Conservation (phyloP, 2,329 filamentous ascomycete genomes). For the Gaeumannomyces tritici region DNA sequence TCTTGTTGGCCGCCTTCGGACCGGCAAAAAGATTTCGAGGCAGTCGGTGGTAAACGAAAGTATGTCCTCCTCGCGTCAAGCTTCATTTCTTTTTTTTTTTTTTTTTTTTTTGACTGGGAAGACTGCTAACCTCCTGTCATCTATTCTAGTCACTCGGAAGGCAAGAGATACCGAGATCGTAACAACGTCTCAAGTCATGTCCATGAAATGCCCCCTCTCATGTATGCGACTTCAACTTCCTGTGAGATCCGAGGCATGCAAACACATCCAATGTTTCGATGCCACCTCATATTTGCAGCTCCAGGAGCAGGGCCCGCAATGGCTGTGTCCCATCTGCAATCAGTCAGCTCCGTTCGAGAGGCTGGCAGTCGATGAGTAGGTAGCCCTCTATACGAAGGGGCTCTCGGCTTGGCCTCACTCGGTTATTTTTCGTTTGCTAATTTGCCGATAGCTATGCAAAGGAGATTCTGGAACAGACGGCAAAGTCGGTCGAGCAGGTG, state of each 20-base stretch:
- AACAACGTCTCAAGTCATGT: slow-evolving; percentile 79
- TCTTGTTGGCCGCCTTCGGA: slow-evolving; percentile 58
- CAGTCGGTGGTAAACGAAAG: slow-evolving; percentile 75
- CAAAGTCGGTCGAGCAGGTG: slow-evolving; percentile 67
- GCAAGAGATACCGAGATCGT: slow-evolving; percentile 84
- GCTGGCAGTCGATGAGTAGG: slow-evolving; percentile 79
- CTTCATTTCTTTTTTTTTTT: neutral
- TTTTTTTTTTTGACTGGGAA: no score
- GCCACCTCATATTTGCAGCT: slow-evolving; percentile 84
- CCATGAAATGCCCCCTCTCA: slow-evolving; percentile 85
- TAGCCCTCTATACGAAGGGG: neutral
- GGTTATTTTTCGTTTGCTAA: slow-evolving; percentile 11
- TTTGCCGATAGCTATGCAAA: slow-evolving; percentile 59
- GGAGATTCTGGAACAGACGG: slow-evolving; percentile 71
- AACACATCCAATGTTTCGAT: slow-evolving; percentile 92
- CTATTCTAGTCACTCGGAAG: slow-evolving; percentile 58
- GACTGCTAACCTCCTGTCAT: no score
- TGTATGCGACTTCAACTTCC: slow-evolving; percentile 74
- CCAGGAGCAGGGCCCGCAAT: slow-evolving; percentile 92
- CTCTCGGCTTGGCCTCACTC: neutral
- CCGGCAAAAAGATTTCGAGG: slow-evolving; percentile 65
- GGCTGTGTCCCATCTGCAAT: slow-evolving; percentile 92
- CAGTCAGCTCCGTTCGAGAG: slow-evolving; percentile 72
- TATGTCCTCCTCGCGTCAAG: slow-evolving; percentile 31
- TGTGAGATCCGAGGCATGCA: slow-evolving; percentile 69